Conservation (phyloP, 441 rosid species). For the Euphorbia neoarborescens region DNA sequence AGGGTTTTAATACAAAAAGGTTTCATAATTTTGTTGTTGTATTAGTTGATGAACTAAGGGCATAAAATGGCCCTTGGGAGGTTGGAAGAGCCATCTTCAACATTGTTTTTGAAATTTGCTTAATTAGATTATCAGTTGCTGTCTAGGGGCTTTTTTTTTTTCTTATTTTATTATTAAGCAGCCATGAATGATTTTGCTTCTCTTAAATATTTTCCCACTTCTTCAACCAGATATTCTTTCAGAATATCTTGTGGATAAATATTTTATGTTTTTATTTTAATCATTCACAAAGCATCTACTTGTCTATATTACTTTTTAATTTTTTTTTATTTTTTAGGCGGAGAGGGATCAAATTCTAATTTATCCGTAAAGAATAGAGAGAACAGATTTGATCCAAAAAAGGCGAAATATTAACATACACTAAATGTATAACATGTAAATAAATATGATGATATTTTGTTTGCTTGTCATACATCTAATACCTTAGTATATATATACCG, state of each 20-base stretch:
- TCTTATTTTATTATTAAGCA: neutral
- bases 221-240: neutral
- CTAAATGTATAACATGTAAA: too few relatives aligned
- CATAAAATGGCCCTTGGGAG: constrained; percentile 12
- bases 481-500: too few relatives aligned
- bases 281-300: too few relatives aligned
- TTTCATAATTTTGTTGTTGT: neutral
- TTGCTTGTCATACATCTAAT: too few relatives aligned
- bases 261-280: neutral
- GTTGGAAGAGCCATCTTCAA: constrained; percentile 5
- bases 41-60: neutral
- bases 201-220: neutral
- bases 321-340: too few relatives aligned
- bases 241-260: neutral
- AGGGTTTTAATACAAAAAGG: neutral
- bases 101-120: neutral
- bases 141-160: neutral
- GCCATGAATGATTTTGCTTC: neutral
- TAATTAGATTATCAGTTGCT: neutral
- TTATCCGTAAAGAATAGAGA: too few relatives aligned
- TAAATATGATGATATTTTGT: too few relatives aligned
- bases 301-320: too few relatives aligned
- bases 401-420: too few relatives aligned
- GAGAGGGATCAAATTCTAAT: too few relatives aligned
- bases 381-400: too few relatives aligned